Conservation (phyloP, 306 rosid species). For the Pueraria montana region DNA sequence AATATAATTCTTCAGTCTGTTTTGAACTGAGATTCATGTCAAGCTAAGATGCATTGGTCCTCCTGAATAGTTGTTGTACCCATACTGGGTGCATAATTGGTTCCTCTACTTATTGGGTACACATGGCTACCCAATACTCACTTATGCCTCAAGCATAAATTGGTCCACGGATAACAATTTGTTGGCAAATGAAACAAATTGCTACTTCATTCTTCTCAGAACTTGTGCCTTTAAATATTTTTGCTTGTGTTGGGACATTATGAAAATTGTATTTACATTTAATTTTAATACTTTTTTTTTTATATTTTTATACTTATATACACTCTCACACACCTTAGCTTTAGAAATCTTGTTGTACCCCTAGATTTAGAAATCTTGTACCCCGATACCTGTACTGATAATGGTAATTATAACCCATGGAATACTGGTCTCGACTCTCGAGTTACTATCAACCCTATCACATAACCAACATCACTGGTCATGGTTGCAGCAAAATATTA, state of each 20-base stretch:
- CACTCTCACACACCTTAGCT: background rate
- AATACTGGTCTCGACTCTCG: background rate
- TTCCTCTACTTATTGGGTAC: conserved; percentile 5
- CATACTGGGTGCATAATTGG: background rate
- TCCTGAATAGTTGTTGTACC: background rate
- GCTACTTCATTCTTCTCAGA: background rate
- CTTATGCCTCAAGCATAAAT: background rate
- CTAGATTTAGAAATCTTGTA: background rate
- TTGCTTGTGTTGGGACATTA: background rate
- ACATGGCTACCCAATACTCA: background rate
- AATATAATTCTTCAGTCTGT: conserved; percentile 31
- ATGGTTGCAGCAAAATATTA: conserved; percentile 34
- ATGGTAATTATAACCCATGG: background rate
- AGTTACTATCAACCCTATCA: background rate
- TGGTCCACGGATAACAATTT: background rate
- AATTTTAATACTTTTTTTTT: background rate
- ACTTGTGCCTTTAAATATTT: background rate
- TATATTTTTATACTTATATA: background rate
- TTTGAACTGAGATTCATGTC: conserved; percentile 39
- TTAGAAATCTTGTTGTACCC: background rate
- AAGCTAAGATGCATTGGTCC: background rate
- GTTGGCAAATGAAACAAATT: background rate
- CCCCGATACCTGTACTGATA: background rate
- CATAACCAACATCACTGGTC: conserved; percentile 4
- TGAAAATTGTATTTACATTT: background rate